Conservation (phyloP, 2,329 filamentous ascomycete species). For the Stromatinia cepivora region DNA sequence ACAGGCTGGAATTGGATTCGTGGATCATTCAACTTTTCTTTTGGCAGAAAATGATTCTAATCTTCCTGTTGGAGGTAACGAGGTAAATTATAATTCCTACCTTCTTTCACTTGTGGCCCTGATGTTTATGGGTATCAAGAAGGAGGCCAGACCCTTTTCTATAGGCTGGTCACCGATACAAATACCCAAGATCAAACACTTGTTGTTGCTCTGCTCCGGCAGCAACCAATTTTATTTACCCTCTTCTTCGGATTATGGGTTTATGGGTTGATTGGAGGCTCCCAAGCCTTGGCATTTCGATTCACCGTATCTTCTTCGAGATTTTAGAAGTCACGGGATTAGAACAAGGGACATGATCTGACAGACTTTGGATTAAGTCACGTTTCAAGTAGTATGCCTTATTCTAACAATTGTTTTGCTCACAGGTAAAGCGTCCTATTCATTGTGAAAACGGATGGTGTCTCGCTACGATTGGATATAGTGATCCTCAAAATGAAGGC, state of each 20-base stretch:
- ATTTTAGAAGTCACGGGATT: constrained; percentile 52
- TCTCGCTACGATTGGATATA: constrained; percentile 31
- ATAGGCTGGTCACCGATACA: constrained; percentile 68
- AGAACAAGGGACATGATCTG: constrained; percentile 49
- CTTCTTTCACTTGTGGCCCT: neutral
- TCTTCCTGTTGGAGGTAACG: constrained; percentile 6
- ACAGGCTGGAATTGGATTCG: constrained; percentile 66
- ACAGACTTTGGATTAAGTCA: neutral
- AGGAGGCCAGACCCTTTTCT: constrained; percentile 57
- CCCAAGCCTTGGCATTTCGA: constrained; percentile 48
- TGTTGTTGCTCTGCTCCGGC: constrained; percentile 37
- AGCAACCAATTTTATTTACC: constrained; percentile 42
- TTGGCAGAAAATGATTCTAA: constrained; percentile 66
- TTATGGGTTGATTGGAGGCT: constrained; percentile 38
- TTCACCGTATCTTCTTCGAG: constrained; percentile 48
- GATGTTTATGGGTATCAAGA: constrained; percentile 54
- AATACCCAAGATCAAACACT: constrained; percentile 59
- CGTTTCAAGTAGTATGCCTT: neutral
- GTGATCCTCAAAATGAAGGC: constrained; percentile 33
- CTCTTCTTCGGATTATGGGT: constrained; percentile 46
- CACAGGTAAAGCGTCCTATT: neutral
- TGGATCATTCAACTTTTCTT: constrained; percentile 78
- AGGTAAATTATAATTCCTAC: neutral
- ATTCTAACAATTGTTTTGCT: neutral
- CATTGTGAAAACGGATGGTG: neutral